Evolutionary conservation across 208 protist species (phyloP).

Genomic region (Tetramitus jugosus): DNA sequence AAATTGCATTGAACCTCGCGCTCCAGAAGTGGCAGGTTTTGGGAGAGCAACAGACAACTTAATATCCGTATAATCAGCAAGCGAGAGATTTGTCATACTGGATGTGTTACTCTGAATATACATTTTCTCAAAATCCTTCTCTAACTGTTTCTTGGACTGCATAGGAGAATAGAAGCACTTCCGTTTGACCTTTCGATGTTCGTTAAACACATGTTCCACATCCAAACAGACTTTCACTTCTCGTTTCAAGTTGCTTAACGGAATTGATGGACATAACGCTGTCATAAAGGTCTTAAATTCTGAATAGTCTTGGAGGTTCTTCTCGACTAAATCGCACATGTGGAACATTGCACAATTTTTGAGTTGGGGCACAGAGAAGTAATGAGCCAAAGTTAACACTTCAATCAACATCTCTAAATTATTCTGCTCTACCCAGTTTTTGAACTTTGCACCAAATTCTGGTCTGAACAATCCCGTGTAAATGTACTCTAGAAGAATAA

Average conservation of each 20-base stretch:
- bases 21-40: no score
- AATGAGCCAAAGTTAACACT: not conserved
- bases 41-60: not conserved
- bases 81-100: not conserved
- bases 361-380: not conserved
- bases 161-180: not conserved
- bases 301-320: not conserved
- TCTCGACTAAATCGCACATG: not conserved
- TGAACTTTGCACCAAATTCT: not conserved
- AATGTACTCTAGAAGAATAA: not conserved
- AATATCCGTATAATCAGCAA: not conserved
- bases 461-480: not conserved
- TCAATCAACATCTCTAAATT: not conserved
- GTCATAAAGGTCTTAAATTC: not conserved
- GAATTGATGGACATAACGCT: not conserved
- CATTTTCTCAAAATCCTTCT: not conserved
- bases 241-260: not conserved
- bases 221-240: not conserved
- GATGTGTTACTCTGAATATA: not conserved
- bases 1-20: no score
- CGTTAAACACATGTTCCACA: not conserved
- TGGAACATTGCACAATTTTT: not conserved
- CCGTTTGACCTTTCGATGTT: not conserved
- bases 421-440: not conserved
- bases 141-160: not conserved